Percentiles rank a stretch among this genome's conserved stretches.
These are phyloP conservation scores for Stevia rebaudiana DNA, from an alignment of 140 eudicot species.

Conservation along the genomic window DNA sequence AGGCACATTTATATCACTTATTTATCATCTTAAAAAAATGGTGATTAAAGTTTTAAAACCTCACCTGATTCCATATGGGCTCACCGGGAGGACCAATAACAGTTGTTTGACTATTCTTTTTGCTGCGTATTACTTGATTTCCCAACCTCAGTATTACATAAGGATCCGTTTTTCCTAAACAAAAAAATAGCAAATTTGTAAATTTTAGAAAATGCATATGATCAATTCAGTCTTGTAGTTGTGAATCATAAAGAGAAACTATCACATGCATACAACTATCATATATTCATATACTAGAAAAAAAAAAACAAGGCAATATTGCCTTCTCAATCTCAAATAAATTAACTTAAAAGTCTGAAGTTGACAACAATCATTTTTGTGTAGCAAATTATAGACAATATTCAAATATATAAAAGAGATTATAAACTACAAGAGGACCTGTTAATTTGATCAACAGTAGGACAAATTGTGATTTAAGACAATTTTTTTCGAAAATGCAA, in stretches of 20 bases:
- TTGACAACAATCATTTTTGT: background rate
- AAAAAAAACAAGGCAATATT: background rate
- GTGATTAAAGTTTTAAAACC: slow-evolving; percentile 2
- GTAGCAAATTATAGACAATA: background rate
- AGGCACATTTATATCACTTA: background rate
- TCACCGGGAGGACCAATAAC: slow-evolving; percentile 94
- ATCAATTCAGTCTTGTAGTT: background rate
- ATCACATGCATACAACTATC: background rate
- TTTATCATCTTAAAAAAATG: background rate
- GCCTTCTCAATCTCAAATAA: background rate
- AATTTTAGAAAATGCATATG: background rate
- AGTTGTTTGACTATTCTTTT: slow-evolving; percentile 95
- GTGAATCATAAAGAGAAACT: background rate
- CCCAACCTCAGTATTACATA: slow-evolving; percentile 76
- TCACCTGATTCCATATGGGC: slow-evolving; percentile 99
- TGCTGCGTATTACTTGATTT: slow-evolving; percentile 91
- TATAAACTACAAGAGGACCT: background rate
- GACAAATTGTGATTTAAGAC: background rate
- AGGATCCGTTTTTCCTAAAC: slow-evolving; percentile 89
- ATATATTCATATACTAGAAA: too few relatives aligned
- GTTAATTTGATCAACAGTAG: background rate
- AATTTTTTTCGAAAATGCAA: background rate
- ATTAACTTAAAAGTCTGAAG: background rate
- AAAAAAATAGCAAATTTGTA: background rate
- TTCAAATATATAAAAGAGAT: slow-evolving; percentile 4